Conservation (phyloP, 2,329 filamentous ascomycete genomes). For the Neospermospora avenae region DNA sequence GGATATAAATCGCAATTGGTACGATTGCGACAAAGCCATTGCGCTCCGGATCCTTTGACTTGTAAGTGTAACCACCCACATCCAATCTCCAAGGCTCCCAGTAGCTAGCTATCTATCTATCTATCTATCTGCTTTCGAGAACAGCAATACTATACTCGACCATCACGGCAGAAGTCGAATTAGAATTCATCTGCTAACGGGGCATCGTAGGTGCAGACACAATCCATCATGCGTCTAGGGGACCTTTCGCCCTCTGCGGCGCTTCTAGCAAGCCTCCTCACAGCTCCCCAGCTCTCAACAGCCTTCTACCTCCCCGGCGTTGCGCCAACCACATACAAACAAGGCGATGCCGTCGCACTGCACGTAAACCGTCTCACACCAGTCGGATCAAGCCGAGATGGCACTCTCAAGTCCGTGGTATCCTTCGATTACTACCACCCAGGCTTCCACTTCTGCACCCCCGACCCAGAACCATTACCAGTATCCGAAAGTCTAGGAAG, state of each 20-base stretch:
- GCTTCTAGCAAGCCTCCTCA: conserved; percentile 49
- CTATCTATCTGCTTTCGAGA: no score
- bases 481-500: conserved; percentile 89
- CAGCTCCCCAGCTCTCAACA: conserved; percentile 50
- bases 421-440: conserved; percentile 95
- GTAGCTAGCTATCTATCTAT: no score
- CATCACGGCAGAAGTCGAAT: neutral
- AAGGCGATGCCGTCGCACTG: conserved; percentile 75
- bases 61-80: conserved; percentile 22
- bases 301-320: conserved; percentile 97
- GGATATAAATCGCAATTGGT: conserved; percentile 5
- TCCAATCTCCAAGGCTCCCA: conserved; percentile 3
- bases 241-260: conserved; percentile 40
- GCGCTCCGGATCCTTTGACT: conserved; percentile 12
- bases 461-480: conserved; percentile 70
- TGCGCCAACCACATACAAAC: conserved; percentile 86
- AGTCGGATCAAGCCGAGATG: conserved; percentile 71
- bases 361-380: conserved; percentile 93
- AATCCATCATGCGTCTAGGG: conserved; percentile 32
- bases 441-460: conserved; percentile 83
- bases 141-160: no score
- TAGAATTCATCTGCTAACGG: neutral
- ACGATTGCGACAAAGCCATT: conserved; percentile 7
- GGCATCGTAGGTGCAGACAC: conserved; percentile 11
- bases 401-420: conserved; percentile 84